These are phyloP conservation scores for Hymenoscyphus salicellus DNA, from an alignment of 2,329 filamentous ascomycete species.

Conservation along the genomic window DNA sequence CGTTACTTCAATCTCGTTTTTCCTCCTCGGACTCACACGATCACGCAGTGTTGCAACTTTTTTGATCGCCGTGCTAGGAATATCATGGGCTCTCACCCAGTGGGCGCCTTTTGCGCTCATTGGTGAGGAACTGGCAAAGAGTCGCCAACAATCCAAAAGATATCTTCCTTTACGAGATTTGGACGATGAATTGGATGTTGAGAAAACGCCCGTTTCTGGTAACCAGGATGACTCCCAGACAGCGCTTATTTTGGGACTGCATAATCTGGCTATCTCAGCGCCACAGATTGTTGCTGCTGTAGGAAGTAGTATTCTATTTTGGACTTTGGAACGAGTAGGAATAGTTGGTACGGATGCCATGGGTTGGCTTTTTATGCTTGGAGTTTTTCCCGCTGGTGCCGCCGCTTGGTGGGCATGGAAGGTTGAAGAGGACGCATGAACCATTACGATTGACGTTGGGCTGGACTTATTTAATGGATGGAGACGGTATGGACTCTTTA, in stretches of 20 bases:
- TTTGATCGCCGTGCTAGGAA: conserved; percentile 20
- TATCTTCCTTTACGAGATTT: background rate
- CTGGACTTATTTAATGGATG: background rate
- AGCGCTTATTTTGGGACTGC: conserved; percentile 6
- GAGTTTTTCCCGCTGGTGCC: conserved; percentile 4
- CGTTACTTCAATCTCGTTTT: conserved; percentile 8
- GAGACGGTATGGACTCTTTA: background rate
- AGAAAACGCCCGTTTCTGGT: background rate
- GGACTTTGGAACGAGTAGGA: background rate
- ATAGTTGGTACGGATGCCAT: conserved; percentile 11
- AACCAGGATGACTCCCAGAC: conserved; percentile 1
- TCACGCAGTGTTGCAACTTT: conserved; percentile 5
- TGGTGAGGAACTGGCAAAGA: conserved; percentile 27
- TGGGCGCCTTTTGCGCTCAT: conserved; percentile 35
- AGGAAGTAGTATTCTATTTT: conserved; percentile 11
- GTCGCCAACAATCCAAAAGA: background rate
- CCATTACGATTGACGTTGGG: background rate
- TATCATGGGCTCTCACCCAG: conserved; percentile 34
- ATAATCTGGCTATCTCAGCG: conserved; percentile 12
- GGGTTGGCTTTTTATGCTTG: conserved; percentile 12
- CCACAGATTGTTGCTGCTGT: conserved; percentile 12
- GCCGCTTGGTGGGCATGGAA: conserved; percentile 7
- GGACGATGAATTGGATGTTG: background rate
- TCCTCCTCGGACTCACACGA: conserved; percentile 8
- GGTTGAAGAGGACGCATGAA: conserved; percentile 1